Base-by-base conservation (phyloP, 257 asterid genomes). In the Solanum rostratum region DNA sequence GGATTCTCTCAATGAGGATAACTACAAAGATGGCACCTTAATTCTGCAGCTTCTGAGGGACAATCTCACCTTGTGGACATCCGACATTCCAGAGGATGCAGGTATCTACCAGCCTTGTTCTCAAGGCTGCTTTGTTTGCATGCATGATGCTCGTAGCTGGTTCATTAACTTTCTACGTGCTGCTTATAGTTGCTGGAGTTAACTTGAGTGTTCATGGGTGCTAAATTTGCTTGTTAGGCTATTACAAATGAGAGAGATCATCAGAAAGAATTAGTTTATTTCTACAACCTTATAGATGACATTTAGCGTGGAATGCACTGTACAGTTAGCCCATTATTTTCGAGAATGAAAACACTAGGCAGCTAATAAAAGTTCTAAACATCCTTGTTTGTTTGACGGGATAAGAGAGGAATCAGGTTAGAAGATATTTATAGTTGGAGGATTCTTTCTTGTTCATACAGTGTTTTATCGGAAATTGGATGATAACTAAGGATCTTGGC, bases 51-150 rank as follows among this genome's bases (percentile, higher is more conserved):
- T 83, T 83, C 63, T 65, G 4, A 46, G 80, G 60, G 85, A 83
- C 85, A 83, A 83, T 49, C 85, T 83, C 65, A 83, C 85, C n/a
- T 83, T 83, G 49, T 83, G 85, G 85, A 83, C 85, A 1, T 12
- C 85, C 50, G 85, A 83, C 60, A 83, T 83, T 41, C 80, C 85
- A 14, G 85, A 66, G 50, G 85, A 83, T 49, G 79, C 65, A 65
- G 85, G 85, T 66, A 49, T 62, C 22, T 66, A 19, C 30, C 2
- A 4, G 69, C 39, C 0, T 20, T 60, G 3, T 59, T 57, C 74
- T 41, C 76, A 7, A 15, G 74, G 84, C 22, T 41, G 84, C 54
- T 71, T 71, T 71, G 55, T n/a, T n/a, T 71, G 12, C 9, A 22
- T 71, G 18, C n/a, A 43, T 71, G n/a, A 71, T 43, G 3, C 20